Evolutionary conservation across 2,329 filamentous ascomycete genomes (phyloP), one percentile per base, ranked within the genome.

Genomic region (Malbranchea cinnamomea): DNA sequence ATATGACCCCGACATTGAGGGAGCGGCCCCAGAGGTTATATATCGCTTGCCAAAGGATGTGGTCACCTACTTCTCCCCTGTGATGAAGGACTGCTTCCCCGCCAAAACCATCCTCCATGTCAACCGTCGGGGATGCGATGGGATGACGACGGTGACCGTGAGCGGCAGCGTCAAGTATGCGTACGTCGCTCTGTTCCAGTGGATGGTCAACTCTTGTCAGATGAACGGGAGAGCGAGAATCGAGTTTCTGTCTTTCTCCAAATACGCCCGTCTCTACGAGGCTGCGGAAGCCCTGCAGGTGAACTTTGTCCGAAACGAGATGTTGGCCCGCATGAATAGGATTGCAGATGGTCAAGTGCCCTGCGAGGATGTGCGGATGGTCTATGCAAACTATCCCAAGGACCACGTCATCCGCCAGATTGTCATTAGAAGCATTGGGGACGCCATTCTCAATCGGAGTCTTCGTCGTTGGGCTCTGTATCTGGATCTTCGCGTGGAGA

Each of bases 381-480:
- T 40, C 11, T 40, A 40, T 28, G 15, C 13, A 14, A 32, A 28
- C 25, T 40, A 30, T 19, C 23, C 31, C 11, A 33, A 27, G 25
- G 19, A 32, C 5, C 29, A 31, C 3, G 13, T 33, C 10, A 26
- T 33, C 6, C 36, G 38, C n/a, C 31, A 36, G 23, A 23, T 36
- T 7, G 36, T 38, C 17, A 38, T 40, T 8, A 28, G 33, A 18
- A 40, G 38, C n/a, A 40, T 40, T 16, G 38, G 38, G 9, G 33
- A 38, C 20, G 38, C 38, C 5, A 13, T 40, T 4, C 36, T 31
- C 11, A 36, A 36, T 18, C 36, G 38, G 15, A 31, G 38, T 8
- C 21, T 40, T 19, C 31, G 30, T 12, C 30, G 29, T 12, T 40
- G 36, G 31, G 29, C 21, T n/a, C 11, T 29, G 14, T 38, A 40